phyloP scores from a whole-genome alignment of 2,329 filamentous ascomycete genomes.

The Alternaria brassicicola region DNA sequence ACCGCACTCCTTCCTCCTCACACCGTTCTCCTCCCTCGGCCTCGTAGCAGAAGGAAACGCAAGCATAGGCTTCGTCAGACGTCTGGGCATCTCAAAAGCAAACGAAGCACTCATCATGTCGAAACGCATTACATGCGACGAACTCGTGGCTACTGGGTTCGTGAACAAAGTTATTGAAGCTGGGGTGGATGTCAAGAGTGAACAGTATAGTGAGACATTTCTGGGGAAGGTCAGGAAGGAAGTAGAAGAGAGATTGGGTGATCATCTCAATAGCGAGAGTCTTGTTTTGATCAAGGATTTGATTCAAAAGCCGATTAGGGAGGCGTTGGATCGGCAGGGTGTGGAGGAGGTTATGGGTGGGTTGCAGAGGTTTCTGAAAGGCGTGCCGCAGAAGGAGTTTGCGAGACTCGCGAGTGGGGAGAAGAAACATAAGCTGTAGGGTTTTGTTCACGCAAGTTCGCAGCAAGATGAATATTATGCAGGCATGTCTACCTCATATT shows the following conservation, averaged over 20 bases:
- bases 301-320: constrained; percentile 74
- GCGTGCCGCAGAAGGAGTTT: constrained; percentile 89
- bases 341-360: constrained; percentile 86
- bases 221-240: constrained; percentile 73
- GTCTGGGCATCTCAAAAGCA: constrained; percentile 79
- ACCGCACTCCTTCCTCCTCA: constrained; percentile 82
- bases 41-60: constrained; percentile 89
- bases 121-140: constrained; percentile 73
- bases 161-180: constrained; percentile 80
- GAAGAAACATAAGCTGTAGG: constrained; percentile 91
- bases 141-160: constrained; percentile 78
- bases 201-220: constrained; percentile 64
- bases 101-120: constrained; percentile 95
- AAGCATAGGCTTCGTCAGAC: constrained; percentile 75
- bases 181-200: constrained; percentile 60
- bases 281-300: constrained; percentile 84
- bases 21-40: constrained; percentile 87
- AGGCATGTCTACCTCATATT: background rate
- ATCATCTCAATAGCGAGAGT: constrained; percentile 79
- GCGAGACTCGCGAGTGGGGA: constrained; percentile 80
- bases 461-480: background rate
- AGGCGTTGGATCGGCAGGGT: constrained; percentile 76
- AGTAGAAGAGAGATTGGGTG: constrained; percentile 79
- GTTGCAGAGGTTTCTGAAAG: constrained; percentile 77
- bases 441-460: background rate